Evolutionary conservation across 805 yeast species (phyloP), one percentile per base, ranked within the genome.

Genomic region (Deakozyma indianensis): DNA sequence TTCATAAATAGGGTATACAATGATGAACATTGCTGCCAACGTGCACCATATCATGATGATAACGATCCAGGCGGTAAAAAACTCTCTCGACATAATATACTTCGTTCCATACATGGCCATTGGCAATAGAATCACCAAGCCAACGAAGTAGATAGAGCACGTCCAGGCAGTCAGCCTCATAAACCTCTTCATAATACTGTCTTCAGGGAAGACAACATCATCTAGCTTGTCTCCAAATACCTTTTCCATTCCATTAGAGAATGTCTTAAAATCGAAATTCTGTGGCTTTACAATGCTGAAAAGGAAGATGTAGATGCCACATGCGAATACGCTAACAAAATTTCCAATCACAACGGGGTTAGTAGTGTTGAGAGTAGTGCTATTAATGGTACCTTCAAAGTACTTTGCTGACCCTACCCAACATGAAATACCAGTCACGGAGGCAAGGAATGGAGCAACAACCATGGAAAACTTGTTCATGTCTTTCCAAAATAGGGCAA

Each of bases 31-130:
- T 3, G 76, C 77, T 22, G 67, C 64, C 27, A 53, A 40, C 63
- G 83, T 84, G 32, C 83, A 64, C 95, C 95, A 86, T 47, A 85
- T 76, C 45, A 87, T 75, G 48, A 80, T 77, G 24, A 86, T 94
- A 28, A 71, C 76, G 42, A 87, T 74, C 95, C 95, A 87, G 41
- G 95, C 95, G 4, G 92, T 83, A 63, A 86, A 87, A 65, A 84
- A 84, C 47, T 60, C 62, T 60, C 75, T 78, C 44, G 84, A 75
- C 63, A 86, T 87, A 35, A 86, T 68, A 57, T 86, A 86, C 2
- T 73, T 71, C 3, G 80, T 58, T 25, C 95, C 96, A 60, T 80
- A 86, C 92, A 87, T 80, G 52, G 96, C 95, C 86, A 86, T 83
- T 56, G 96, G 96, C 90, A 92, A 84, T 23, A 86, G 56, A 32